Evolutionary conservation across 2,329 filamentous ascomycete species (phyloP), one percentile per base, ranked within the genome.

Genomic region (Pyrenophora graminea): DNA sequence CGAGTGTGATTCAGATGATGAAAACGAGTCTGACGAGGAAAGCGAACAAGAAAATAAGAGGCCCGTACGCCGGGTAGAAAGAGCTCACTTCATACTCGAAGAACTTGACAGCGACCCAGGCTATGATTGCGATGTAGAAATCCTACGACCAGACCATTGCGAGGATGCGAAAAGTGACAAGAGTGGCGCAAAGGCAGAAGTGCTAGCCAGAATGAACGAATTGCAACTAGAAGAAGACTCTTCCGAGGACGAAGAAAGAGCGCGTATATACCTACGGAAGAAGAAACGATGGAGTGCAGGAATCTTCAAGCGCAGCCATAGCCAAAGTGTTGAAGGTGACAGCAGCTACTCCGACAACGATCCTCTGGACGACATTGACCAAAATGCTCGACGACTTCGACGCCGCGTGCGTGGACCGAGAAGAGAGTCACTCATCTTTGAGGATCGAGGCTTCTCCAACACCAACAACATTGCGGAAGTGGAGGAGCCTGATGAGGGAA

Each of bases 291-390:
- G 74, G 69, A 76, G 75, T 39, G 64, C 68, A 18, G 71, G 74
- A 7, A 64, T 71, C 37, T 77, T 74, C 66, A 80, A 80, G 59
- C 72, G 78, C 38, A 76, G 67, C 39, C 72, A 79, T 62, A 77
- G 74, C 54, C 71, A 77, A 62, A 79, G 73, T 47, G 65, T 77
- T 23, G 74, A 74, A 58, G 75, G 74, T 44, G 75, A 78, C 43
- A 72, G 72, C 45, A 76, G 74, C 55, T 70, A 71, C 41, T 74
- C 74, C 18, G 74, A 77, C 47, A 63, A 70, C 34, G 76, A 77
- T 18, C 71, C 69, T 13, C 63, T 75, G 21, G 73, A 74, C 47
- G 75, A 77, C 45, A 59, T 73, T 34, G 69, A 71, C 33, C 61
- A 63, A 6, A 70, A 60, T 23, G 70, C 73, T 45, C 73, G 77